Evolutionary conservation across 805 yeast species (phyloP).

Genomic region (Candida coleopterorum): DNA sequence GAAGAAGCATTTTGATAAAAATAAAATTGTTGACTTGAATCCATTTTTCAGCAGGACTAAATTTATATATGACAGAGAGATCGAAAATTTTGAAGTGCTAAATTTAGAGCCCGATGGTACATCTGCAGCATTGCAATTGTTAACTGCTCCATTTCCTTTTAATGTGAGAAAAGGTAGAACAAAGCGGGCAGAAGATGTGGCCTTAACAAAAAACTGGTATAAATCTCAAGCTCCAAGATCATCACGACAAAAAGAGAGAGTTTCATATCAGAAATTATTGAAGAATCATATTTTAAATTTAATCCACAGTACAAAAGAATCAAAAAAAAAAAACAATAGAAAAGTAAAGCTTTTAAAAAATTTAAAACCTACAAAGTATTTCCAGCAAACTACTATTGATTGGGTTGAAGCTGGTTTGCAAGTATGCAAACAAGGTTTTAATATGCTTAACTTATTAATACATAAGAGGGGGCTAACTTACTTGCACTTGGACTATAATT

Average conservation of each 20-base stretch:
- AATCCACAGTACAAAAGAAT: slow-evolving; percentile 44
- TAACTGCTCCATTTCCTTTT: slow-evolving; percentile 84
- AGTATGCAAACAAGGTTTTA: slow-evolving; percentile 88
- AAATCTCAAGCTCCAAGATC: slow-evolving; percentile 58
- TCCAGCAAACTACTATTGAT: slow-evolving; percentile 87
- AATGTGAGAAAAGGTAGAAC: slow-evolving; percentile 67
- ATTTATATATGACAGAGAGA: slow-evolving; percentile 8
- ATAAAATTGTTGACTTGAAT: slow-evolving; percentile 35
- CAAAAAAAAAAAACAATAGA: slow-evolving; percentile 34
- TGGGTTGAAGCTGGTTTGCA: slow-evolving; percentile 99
- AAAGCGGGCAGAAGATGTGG: slow-evolving; percentile 85
- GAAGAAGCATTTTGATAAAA: slow-evolving; percentile 16
- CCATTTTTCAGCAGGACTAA: slow-evolving; percentile 43
- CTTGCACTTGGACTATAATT: slow-evolving; percentile 90
- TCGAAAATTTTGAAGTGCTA: slow-evolving; percentile 14
- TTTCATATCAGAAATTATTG: slow-evolving; percentile 86
- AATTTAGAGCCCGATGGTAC: slow-evolving; percentile 40
- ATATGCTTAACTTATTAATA: slow-evolving; percentile 83
- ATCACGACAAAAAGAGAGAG: slow-evolving; percentile 70
- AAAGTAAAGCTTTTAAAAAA: slow-evolving; percentile 59
- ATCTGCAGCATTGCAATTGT: slow-evolving; percentile 55
- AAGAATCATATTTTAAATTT: slow-evolving; percentile 71
- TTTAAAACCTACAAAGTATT: slow-evolving; percentile 75
- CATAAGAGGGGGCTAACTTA: slow-evolving; percentile 90
- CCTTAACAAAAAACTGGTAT: slow-evolving; percentile 80